A percentile compares a stretch with the other conserved stretches of the same genome.
Conservation (phyloP, 2,329 filamentous ascomycete genomes). For the Pyricularia sp. region DNA sequence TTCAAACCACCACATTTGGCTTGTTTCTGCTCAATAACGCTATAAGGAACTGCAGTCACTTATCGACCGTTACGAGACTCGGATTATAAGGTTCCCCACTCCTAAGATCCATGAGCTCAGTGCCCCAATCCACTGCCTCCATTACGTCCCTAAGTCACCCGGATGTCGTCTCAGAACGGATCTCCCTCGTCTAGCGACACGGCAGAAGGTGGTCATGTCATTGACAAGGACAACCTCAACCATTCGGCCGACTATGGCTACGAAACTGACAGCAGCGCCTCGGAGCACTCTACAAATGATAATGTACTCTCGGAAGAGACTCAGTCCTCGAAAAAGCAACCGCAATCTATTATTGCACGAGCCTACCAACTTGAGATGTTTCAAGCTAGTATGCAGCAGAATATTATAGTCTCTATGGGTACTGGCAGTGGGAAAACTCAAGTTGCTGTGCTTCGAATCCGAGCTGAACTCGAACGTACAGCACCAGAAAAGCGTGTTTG, state of each 20-base stretch:
- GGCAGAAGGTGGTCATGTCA: background rate
- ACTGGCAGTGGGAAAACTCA: constrained; percentile 71
- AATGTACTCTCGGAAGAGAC: background rate
- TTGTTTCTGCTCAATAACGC: too few relatives aligned
- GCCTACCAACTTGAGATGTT: constrained; percentile 70
- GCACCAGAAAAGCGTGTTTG: constrained; percentile 48
- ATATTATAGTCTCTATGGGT: constrained; percentile 67
- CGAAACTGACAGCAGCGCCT: background rate
- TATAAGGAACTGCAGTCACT: background rate
- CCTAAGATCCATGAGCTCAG: background rate
- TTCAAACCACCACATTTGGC: background rate
- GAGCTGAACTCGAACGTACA: constrained; percentile 45
- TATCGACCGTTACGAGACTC: background rate
- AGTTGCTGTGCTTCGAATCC: constrained; percentile 56
- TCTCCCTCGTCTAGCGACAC: background rate
- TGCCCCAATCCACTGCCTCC: too few relatives aligned
- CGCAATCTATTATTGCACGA: constrained; percentile 20
- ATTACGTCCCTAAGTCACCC: background rate
- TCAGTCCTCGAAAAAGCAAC: background rate
- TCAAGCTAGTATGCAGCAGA: constrained; percentile 51
- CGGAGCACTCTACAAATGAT: background rate
- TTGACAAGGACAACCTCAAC: background rate
- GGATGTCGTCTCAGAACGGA: background rate
- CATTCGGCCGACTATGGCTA: background rate
- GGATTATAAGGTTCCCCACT: background rate